These are phyloP conservation scores for Choiromyces venosus DNA, from an alignment of 495 filamentous ascomycete genomes.

Conservation along the genomic window DNA sequence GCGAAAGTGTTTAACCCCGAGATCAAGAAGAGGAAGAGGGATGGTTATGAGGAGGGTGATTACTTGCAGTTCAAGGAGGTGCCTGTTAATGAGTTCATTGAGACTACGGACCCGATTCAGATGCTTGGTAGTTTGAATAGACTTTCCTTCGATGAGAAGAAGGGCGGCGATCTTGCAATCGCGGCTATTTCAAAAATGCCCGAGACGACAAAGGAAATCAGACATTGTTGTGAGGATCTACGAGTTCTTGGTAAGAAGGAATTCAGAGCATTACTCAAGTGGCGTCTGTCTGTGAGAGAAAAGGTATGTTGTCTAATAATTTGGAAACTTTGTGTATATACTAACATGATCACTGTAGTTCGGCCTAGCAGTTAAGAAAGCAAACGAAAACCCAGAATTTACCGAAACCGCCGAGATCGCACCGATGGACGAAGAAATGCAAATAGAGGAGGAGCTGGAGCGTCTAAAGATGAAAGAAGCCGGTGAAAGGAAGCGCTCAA, in stretches of 20 bases:
- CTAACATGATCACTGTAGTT: conserved; percentile 53
- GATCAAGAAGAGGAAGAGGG: conserved; percentile 90
- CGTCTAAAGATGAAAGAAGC: conserved; percentile 70
- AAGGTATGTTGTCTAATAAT: conserved; percentile 15
- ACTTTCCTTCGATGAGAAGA: conserved; percentile 69
- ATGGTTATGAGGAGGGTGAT: conserved; percentile 95
- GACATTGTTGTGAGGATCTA: conserved; percentile 77
- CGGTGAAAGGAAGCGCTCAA: conserved; percentile 68
- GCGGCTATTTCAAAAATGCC: conserved; percentile 79
- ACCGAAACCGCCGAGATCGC: conserved; percentile 65
- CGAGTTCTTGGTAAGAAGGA: conserved; percentile 90
- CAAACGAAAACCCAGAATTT: conserved; percentile 42
- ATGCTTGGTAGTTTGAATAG: conserved; percentile 84
- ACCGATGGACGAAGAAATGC: conserved; percentile 88
- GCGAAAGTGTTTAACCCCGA: conserved; percentile 97
- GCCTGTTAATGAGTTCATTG: conserved; percentile 84
- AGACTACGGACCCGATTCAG: conserved; percentile 90
- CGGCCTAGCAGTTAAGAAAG: conserved; percentile 73
- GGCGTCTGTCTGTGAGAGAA: conserved; percentile 84
- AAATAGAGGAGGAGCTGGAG: conserved; percentile 80
- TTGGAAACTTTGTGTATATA: no score
- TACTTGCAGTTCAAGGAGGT: conserved; percentile 88
- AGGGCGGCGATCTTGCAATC: conserved; percentile 77
- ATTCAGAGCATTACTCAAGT: conserved; percentile 85
- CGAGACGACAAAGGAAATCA: conserved; percentile 88